A percentile compares a stretch with the other conserved stretches of the same genome.
Conservation (phyloP, 192 early-diverging fungal species). For the Coemansia sp. region DNA sequence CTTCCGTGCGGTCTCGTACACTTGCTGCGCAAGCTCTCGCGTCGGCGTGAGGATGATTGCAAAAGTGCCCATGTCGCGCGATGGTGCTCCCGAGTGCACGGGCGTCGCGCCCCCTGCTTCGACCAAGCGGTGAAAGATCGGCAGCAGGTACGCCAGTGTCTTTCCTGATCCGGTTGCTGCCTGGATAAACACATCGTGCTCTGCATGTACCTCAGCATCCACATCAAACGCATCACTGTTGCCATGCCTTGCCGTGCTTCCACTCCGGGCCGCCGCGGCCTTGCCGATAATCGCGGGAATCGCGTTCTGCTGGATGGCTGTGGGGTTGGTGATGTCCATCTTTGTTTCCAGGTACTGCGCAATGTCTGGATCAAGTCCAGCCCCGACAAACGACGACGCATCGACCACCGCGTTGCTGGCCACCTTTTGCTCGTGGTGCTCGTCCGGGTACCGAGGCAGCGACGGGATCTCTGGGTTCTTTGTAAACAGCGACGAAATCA, state of each 20-base stretch:
- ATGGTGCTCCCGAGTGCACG: constrained; percentile 40
- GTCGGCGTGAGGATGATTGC: constrained; percentile 94
- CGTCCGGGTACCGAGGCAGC: constrained; percentile 13
- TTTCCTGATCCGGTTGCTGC: constrained; percentile 98
- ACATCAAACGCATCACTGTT: constrained; percentile 36
- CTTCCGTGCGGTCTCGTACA: constrained; percentile 70
- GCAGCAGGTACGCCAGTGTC: constrained; percentile 90
- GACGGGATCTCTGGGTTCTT: constrained; percentile 63
- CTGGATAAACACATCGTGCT: constrained; percentile 85
- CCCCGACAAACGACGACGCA: constrained; percentile 64
- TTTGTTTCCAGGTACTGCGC: constrained; percentile 66
- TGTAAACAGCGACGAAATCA: constrained; percentile 81
- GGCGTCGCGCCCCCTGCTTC: constrained; percentile 55
- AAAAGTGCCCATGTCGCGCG: constrained; percentile 79
- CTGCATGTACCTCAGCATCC: constrained; percentile 44
- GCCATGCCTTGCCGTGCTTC: background rate
- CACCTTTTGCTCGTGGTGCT: constrained; percentile 34
- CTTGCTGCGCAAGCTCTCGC: constrained; percentile 97
- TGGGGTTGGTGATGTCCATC: constrained; percentile 76
- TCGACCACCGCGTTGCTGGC: constrained; percentile 51
- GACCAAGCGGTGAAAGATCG: constrained; percentile 87
- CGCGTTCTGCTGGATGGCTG: constrained; percentile 84
- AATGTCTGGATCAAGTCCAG: constrained; percentile 77
- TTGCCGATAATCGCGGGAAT: constrained; percentile 71
- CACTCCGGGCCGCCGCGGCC: constrained; percentile 1